Base-by-base conservation (phyloP, 768 basidiomycete species). In the Scleroderma bovista region DNA sequence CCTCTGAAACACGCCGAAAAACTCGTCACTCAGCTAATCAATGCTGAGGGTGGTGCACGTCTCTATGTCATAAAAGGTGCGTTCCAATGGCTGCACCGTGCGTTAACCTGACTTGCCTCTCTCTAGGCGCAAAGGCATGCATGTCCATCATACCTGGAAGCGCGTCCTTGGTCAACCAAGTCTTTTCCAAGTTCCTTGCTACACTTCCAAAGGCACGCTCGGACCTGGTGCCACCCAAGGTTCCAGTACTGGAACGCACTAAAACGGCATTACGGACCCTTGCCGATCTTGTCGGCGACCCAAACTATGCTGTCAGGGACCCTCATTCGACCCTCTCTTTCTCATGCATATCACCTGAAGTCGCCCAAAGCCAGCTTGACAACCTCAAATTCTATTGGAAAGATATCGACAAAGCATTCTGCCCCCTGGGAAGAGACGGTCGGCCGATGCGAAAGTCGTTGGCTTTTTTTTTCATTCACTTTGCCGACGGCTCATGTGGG, bases 251-350 rank as follows among this genome's bases (percentile, higher is more conserved):
- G 19, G 77, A 81, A 23, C 76, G 81, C 20, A 82, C 87, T 76
- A 61, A 65, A 42, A 57, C 56, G 3, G 87, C 86, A 0, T 64
- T 90, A 6, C 64, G 57, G 9, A 73, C 66, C 44, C 71, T 88
- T 32, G 74, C 81, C 10, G 73, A 78, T 26, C 65, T 84, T n/a
- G 70, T 68, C 15, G 68, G 64, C 16, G 72, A 78, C 55, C 62
- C 73, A 12, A 62, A 65, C 20, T 74, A 83, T 32, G 70, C 72
- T 10, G 60, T 67, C 11, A 75, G 79, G 23, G 74, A 83, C 57
- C 80, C 85, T 11, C 50, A 60, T n/a, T 86, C 79, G 6, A 70
- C 80, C 2, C 68, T 88, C 44, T 87, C 85, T 7, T 89, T 89
- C 58, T 84, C 77, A 11, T 80, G 80, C 55, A 72, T 85, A 29